Conservation (phyloP, 129 eudicot genomes). For the Silybum marianum region DNA sequence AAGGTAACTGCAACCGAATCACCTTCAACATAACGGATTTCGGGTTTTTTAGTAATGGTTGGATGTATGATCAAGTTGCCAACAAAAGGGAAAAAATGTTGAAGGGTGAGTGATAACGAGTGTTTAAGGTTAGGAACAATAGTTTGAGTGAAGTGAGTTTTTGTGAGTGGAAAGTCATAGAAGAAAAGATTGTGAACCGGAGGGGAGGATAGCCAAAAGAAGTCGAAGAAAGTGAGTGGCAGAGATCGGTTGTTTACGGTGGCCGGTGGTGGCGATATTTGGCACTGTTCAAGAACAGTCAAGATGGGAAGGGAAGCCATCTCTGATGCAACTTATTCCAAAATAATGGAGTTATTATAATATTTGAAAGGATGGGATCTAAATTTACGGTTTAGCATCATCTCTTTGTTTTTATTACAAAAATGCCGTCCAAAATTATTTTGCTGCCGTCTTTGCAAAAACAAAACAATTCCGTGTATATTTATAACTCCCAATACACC, state of each 20-base stretch:
- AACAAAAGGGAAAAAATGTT: constrained; percentile 38
- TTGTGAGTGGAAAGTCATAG: constrained; percentile 30
- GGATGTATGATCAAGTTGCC: constrained; percentile 32
- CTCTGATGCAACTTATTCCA: background rate
- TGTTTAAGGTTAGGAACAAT: constrained; percentile 38
- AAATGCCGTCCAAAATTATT: too few species aligned
- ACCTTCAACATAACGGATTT: constrained; percentile 20
- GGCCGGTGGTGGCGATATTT: constrained; percentile 36
- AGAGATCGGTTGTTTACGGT: constrained; percentile 14
- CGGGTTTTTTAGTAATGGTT: constrained; percentile 11
- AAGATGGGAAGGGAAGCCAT: constrained; percentile 4
- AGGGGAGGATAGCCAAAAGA: constrained; percentile 37
- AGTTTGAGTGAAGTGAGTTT: constrained; percentile 26
- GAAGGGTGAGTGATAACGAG: constrained; percentile 44
- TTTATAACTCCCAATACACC: too few species aligned
- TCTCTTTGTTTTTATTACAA: too few species aligned
- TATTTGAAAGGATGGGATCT: too few species aligned
- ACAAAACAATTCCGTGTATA: too few species aligned
- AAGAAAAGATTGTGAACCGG: constrained; percentile 47
- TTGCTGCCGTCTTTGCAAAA: too few species aligned
- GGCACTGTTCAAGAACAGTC: constrained; percentile 29
- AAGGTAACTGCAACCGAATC: constrained; percentile 31
- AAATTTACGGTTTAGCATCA: too few species aligned
- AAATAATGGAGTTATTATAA: too few species aligned
- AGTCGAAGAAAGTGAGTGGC: constrained; percentile 44